Percentiles rank a stretch among this genome's conserved stretches.
These are phyloP conservation scores for Candida ovalis DNA, from an alignment of 805 yeast genomes.

Conservation along the genomic window DNA sequence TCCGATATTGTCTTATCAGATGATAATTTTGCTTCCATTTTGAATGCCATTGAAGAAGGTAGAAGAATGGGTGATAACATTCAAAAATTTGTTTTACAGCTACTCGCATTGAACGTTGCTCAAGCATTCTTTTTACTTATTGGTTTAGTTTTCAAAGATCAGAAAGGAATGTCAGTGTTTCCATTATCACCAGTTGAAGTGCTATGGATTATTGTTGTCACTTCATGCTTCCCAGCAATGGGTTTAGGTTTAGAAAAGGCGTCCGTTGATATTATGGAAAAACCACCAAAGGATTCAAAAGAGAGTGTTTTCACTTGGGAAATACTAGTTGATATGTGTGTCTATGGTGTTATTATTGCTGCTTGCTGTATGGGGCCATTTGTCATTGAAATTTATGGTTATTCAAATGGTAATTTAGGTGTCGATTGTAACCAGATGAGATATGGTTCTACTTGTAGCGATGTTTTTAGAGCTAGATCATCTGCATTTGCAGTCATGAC, in stretches of 20 bases:
- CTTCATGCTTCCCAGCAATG: slow-evolving; percentile 83
- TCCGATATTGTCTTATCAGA: slow-evolving; percentile 73
- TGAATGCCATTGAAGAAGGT: slow-evolving; percentile 77
- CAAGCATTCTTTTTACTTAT: slow-evolving; percentile 65
- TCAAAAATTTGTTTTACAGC: slow-evolving; percentile 72
- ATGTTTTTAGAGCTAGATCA: slow-evolving; percentile 73
- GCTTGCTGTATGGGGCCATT: slow-evolving; percentile 64
- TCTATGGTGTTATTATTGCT: slow-evolving; percentile 75
- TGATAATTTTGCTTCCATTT: slow-evolving; percentile 75
- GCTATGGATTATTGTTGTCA: slow-evolving; percentile 73
- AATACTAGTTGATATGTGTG: slow-evolving; percentile 62
- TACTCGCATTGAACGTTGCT: slow-evolving; percentile 69
- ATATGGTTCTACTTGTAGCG: slow-evolving; percentile 43
- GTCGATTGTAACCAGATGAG: slow-evolving; percentile 50
- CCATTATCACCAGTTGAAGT: slow-evolving; percentile 80
- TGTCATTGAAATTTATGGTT: slow-evolving; percentile 61
- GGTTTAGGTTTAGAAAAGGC: slow-evolving; percentile 72
- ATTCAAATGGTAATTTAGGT: slow-evolving; percentile 65
- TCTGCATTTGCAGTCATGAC: slow-evolving; percentile 79
- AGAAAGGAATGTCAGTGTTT: slow-evolving; percentile 66
- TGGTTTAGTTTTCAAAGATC: slow-evolving; percentile 69
- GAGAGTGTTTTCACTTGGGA: slow-evolving; percentile 62
- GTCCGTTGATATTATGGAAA: slow-evolving; percentile 56
- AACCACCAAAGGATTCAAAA: slow-evolving; percentile 57
- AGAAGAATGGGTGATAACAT: slow-evolving; percentile 75